Percentiles rank a stretch among this genome's conserved stretches.
phyloP scores from a whole-genome alignment of 2,329 filamentous ascomycete species.

The Colletotrichum australisinense region DNA sequence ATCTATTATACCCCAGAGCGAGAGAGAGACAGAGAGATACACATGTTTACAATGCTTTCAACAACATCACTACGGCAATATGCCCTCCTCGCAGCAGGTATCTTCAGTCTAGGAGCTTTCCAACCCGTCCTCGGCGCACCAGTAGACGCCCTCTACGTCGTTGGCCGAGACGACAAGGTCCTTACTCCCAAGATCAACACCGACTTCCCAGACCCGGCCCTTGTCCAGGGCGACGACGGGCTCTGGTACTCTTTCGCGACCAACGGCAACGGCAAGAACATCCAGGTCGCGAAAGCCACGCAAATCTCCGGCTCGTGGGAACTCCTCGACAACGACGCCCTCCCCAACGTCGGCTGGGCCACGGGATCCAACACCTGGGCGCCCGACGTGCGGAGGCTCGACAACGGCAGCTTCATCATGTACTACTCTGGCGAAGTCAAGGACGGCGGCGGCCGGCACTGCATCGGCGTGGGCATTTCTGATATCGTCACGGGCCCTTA shows the following conservation, averaged over 20 bases:
- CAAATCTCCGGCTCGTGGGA: constrained; percentile 60
- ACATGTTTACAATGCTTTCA: constrained; percentile 17
- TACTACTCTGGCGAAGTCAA: constrained; percentile 67
- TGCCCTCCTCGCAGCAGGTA: constrained; percentile 16
- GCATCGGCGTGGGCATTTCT: constrained; percentile 67
- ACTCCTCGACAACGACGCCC: constrained; percentile 61
- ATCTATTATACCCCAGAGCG: constrained; percentile 19
- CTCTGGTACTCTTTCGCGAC: constrained; percentile 71
- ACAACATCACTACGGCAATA: constrained; percentile 15
- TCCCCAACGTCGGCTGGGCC: constrained; percentile 67
- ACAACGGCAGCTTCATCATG: constrained; percentile 65
- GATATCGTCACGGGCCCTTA: constrained; percentile 63
- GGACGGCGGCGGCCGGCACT: constrained; percentile 57
- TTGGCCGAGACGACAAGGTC: constrained; percentile 15
- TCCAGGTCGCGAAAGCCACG: constrained; percentile 64
- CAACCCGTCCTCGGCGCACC: constrained; percentile 17
- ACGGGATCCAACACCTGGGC: constrained; percentile 68
- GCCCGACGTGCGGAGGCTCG: constrained; percentile 66
- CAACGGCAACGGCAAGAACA: constrained; percentile 58
- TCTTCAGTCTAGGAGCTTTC: constrained; percentile 5
- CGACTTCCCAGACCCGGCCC: constrained; percentile 67
- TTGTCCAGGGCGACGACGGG: constrained; percentile 59
- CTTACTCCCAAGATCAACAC: constrained; percentile 41
- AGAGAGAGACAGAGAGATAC: not conserved
- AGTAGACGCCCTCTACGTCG: constrained; percentile 23